Conservation (phyloP, 129 eudicot species). For the Artemisia argyi region DNA sequence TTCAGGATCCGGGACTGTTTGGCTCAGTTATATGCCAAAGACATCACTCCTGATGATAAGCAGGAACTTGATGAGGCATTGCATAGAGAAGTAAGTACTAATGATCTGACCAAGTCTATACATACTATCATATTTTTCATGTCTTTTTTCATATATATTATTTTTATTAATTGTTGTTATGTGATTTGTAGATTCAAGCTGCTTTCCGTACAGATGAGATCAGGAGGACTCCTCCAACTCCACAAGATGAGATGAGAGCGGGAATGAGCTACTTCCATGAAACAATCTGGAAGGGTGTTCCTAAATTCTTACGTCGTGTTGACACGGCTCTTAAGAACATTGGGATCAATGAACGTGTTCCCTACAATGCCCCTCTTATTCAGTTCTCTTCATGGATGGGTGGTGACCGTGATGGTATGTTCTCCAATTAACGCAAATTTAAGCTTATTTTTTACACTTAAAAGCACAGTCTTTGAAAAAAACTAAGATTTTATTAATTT, state of each 20-base stretch:
- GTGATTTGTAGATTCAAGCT: slow-evolving; percentile 84
- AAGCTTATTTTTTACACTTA: neutral
- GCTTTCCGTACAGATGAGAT: slow-evolving; percentile 99
- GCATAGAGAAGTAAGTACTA: slow-evolving; percentile 73
- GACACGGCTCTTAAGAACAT: slow-evolving; percentile 97
- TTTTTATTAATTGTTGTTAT: neutral
- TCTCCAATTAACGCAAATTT: neutral
- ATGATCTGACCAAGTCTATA: neutral
- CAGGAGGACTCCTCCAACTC: slow-evolving; percentile 87
- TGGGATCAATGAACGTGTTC: slow-evolving; percentile 94
- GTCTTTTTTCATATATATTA: neutral
- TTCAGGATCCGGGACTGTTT: slow-evolving; percentile 80
- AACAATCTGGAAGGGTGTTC: slow-evolving; percentile 99
- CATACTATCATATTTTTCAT: neutral
- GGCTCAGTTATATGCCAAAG: slow-evolving; percentile 84
- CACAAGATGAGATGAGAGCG: slow-evolving; percentile 99
- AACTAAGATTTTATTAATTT: neutral
- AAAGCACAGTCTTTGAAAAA: neutral
- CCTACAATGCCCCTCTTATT: slow-evolving; percentile 97
- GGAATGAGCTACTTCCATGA: slow-evolving; percentile 99
- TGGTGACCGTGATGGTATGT: slow-evolving; percentile 97
- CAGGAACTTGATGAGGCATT: slow-evolving; percentile 92
- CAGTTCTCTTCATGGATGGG: slow-evolving; percentile 99
- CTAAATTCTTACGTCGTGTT: slow-evolving; percentile 90
- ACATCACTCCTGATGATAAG: slow-evolving; percentile 93